phyloP scores from a whole-genome alignment of 306 rosid genomes.

The Canavalia gladiata region DNA sequence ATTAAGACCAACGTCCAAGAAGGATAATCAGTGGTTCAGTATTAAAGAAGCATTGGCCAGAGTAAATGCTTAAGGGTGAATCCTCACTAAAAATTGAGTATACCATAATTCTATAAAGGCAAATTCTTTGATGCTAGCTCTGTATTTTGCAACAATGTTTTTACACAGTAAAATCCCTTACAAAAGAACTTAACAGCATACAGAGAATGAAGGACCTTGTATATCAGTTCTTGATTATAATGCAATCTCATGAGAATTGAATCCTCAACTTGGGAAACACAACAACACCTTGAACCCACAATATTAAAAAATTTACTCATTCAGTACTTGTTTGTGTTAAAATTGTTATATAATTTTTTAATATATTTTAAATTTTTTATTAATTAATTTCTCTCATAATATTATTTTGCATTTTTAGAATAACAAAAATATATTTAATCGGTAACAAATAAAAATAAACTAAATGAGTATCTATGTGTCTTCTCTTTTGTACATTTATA shows the following conservation, averaged over 20 bases:
- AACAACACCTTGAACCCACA: too few relatives aligned
- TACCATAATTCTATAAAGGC: not conserved
- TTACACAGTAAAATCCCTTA: not conserved
- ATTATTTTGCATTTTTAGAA: too few relatives aligned
- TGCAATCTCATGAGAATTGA: not conserved
- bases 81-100: not conserved
- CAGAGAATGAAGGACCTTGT: not conserved
- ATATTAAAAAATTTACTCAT: too few relatives aligned
- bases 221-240: not conserved
- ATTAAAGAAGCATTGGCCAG: not conserved
- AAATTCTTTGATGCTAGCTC: slow-evolving; percentile 17
- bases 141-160: not conserved
- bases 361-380: too few relatives aligned
- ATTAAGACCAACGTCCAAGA: not conserved
- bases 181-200: not conserved
- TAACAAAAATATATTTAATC: too few relatives aligned
- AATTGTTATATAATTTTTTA: too few relatives aligned
- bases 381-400: too few relatives aligned
- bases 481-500: not conserved
- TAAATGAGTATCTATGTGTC: too few relatives aligned
- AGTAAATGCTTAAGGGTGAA: not conserved
- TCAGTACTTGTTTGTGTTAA: too few relatives aligned
- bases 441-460: too few relatives aligned
- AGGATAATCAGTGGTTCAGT: not conserved
- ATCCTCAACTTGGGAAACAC: not conserved